Conservation (phyloP, 176 grass and related monocot species). For the Themeda triandra region DNA sequence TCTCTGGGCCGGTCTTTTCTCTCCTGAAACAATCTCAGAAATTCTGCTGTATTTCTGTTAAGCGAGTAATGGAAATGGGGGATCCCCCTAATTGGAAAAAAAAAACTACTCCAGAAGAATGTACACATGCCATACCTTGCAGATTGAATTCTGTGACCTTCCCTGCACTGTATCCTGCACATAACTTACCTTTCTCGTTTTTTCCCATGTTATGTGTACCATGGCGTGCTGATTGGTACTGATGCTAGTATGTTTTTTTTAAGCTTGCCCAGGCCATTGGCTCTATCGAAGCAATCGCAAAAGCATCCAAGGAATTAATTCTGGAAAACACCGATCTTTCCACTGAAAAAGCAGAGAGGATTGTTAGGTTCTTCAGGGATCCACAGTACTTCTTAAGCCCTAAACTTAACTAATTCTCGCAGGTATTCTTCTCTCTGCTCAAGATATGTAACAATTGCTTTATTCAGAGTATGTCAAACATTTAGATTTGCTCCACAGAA, state of each 20-base stretch:
- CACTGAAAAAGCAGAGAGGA: conserved; percentile 62
- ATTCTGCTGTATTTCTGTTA: no score
- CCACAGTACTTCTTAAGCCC: conserved; percentile 73
- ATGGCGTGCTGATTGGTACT: conserved; percentile 7
- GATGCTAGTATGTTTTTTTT: background rate
- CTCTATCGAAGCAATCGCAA: conserved; percentile 79
- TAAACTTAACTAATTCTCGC: conserved; percentile 48
- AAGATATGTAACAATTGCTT: background rate
- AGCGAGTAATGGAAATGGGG: no score
- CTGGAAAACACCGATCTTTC: conserved; percentile 92
- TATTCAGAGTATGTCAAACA: background rate
- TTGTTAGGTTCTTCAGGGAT: conserved; percentile 86
- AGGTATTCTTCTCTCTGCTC: conserved; percentile 31
- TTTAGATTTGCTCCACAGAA: background rate
- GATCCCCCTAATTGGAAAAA: no score
- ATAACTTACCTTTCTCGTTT: background rate
- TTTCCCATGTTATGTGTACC: background rate
- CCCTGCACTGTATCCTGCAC: background rate
- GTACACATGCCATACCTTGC: background rate
- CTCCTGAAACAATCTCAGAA: no score
- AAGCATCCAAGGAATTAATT: conserved; percentile 63
- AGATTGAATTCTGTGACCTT: background rate
- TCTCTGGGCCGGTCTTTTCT: no score
- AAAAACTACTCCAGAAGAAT: conserved; percentile 13
- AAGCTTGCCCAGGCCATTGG: conserved; percentile 85